These are phyloP conservation scores for Paragyromitra xinjiangensis DNA, from an alignment of 495 filamentous ascomycete genomes.

Conservation along the genomic window DNA sequence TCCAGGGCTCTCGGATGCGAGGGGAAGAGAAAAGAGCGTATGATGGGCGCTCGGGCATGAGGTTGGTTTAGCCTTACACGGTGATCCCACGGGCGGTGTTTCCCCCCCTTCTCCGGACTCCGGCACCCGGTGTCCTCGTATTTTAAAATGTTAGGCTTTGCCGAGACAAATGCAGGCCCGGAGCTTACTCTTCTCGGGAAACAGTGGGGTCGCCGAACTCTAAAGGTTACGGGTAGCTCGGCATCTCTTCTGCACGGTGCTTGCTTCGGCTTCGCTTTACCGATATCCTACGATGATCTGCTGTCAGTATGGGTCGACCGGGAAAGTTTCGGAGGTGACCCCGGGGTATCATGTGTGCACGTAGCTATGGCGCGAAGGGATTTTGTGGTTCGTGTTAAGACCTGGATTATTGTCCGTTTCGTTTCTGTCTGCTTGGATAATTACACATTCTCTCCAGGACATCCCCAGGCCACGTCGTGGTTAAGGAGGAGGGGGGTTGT, in stretches of 20 bases:
- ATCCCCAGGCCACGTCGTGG: not conserved
- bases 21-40: not conserved
- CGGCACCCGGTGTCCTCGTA: not conserved
- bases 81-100: not conserved
- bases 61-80: not conserved
- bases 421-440: too few species aligned
- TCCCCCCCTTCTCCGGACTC: not conserved
- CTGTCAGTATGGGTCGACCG: not conserved
- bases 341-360: not conserved
- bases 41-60: conserved; percentile 2
- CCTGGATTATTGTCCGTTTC: not conserved
- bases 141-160: not conserved
- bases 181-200: not conserved
- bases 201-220: too few species aligned
- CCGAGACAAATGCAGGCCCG: not conserved
- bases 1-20: not conserved
- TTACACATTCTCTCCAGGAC: not conserved
- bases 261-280: not conserved
- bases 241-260: not conserved
- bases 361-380: too few species aligned
- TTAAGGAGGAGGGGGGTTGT: not conserved
- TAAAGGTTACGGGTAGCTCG: too few species aligned
- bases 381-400: not conserved
- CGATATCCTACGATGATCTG: not conserved
- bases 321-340: not conserved